Conservation (phyloP, 768 basidiomycete species). For the Auricularia cornea region DNA sequence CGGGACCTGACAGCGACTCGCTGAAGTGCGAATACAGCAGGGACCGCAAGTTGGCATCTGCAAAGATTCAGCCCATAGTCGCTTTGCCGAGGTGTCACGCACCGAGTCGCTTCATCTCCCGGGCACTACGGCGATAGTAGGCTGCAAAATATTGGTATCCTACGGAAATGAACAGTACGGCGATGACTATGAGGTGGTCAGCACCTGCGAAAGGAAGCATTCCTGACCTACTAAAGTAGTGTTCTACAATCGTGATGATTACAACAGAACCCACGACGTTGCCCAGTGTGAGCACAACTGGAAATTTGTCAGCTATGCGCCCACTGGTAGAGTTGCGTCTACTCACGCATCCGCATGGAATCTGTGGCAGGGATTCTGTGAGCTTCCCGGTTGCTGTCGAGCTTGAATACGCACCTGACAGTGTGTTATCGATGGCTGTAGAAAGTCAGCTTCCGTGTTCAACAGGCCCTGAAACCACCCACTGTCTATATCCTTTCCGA, state of each 20-base stretch:
- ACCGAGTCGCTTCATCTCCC: constrained; percentile 59
- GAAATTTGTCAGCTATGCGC: constrained; percentile 2
- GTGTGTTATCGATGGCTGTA: not conserved
- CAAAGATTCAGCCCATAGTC: not conserved
- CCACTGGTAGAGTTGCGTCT: not conserved
- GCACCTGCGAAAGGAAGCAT: not conserved
- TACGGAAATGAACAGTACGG: constrained; percentile 42
- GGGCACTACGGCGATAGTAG: constrained; percentile 63
- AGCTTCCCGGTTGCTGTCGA: not conserved
- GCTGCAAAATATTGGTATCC: constrained; percentile 57
- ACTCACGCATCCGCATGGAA: constrained; percentile 50
- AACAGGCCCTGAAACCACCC: constrained; percentile 36
- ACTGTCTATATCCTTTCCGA: constrained; percentile 63
- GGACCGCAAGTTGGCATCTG: constrained; percentile 78
- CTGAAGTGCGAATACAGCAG: constrained; percentile 89
- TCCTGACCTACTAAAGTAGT: constrained; percentile 46
- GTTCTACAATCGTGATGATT: constrained; percentile 49
- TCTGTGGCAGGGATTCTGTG: constrained; percentile 24
- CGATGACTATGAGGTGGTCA: constrained; percentile 35
- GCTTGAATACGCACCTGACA: not conserved
- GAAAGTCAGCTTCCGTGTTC: constrained; percentile 16
- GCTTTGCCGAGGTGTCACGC: constrained; percentile 1
- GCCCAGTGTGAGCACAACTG: constrained; percentile 44
- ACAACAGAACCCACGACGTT: constrained; percentile 44
- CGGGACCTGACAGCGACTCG: constrained; percentile 62